phyloP scores from a whole-genome alignment of 2,329 filamentous ascomycete genomes.

The Teratosphaeria epicoccoides region DNA sequence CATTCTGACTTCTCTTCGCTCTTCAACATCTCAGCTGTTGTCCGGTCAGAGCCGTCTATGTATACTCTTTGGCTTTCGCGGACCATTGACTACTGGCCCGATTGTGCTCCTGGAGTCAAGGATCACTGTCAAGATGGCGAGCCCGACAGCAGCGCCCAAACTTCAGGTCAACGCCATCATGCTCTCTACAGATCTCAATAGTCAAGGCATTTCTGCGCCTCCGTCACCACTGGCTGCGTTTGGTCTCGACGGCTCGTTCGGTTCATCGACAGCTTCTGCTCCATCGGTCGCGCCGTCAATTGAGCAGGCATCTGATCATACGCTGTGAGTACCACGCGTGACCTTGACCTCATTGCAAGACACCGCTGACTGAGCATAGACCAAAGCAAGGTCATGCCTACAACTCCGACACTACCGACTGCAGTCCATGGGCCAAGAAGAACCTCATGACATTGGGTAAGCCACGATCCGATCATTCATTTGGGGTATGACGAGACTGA shows the following conservation, averaged over 20 bases:
- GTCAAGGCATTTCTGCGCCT: neutral
- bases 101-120: neutral
- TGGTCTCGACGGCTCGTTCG: neutral
- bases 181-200: neutral
- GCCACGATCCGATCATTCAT: neutral
- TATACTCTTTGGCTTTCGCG: neutral
- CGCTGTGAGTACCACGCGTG: neutral
- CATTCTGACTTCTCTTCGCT: neutral
- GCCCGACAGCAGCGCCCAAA: neutral
- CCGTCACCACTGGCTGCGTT: neutral
- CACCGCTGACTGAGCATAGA: neutral
- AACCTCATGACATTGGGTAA: neutral
- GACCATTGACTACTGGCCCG: neutral
- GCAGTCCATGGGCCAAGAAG: neutral
- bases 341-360: no score
- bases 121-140: neutral
- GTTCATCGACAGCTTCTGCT: neutral
- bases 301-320: neutral
- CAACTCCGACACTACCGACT: neutral
- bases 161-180: neutral
- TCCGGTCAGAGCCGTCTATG: neutral
- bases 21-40: neutral
- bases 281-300: neutral
- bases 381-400: neutral
- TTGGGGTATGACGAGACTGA: neutral